Conservation (phyloP, 768 basidiomycete genomes). For the Boletus patriciae region DNA sequence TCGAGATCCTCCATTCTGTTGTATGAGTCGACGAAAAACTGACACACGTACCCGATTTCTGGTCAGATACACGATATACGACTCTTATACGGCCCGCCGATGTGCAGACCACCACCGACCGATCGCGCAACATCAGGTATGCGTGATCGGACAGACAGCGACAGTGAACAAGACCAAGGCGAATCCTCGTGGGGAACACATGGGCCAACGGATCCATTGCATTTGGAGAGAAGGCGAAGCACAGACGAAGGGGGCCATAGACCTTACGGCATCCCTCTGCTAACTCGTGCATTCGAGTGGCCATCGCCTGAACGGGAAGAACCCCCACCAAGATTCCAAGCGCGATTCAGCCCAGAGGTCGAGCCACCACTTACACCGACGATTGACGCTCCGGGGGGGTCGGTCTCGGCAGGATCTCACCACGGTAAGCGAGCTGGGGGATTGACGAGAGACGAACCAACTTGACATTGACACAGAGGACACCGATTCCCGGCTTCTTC, state of each 20-base stretch:
- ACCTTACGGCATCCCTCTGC: constrained; percentile 16
- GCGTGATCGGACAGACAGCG: constrained; percentile 36
- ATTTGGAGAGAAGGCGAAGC: constrained; percentile 17
- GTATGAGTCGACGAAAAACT: constrained; percentile 16
- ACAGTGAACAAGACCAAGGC: constrained; percentile 47
- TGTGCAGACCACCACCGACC: constrained; percentile 26
- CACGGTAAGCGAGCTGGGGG: constrained; percentile 19
- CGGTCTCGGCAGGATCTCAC: constrained; percentile 8
- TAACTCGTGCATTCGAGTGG: constrained; percentile 27
- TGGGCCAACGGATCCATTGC: constrained; percentile 9
- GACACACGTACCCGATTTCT: constrained; percentile 20
- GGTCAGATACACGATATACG: constrained; percentile 9
- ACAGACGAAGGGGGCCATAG: constrained; percentile 14
- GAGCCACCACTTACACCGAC: constrained; percentile 22
- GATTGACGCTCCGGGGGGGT: constrained; percentile 8
- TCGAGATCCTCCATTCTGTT: constrained; percentile 15
- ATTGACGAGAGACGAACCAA: background rate
- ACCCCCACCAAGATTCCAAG: constrained; percentile 6
- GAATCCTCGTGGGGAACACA: constrained; percentile 37
- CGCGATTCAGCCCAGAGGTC: constrained; percentile 5
- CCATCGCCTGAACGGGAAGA: constrained; percentile 23
- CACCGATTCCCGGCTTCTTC: constrained; percentile 19
- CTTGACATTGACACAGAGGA: constrained; percentile 18
- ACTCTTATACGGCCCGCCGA: constrained; percentile 25
- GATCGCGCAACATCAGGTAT: constrained; percentile 12